Evolutionary conservation across 257 asterid genomes (phyloP).

Genomic region (Solanum sitiens): DNA sequence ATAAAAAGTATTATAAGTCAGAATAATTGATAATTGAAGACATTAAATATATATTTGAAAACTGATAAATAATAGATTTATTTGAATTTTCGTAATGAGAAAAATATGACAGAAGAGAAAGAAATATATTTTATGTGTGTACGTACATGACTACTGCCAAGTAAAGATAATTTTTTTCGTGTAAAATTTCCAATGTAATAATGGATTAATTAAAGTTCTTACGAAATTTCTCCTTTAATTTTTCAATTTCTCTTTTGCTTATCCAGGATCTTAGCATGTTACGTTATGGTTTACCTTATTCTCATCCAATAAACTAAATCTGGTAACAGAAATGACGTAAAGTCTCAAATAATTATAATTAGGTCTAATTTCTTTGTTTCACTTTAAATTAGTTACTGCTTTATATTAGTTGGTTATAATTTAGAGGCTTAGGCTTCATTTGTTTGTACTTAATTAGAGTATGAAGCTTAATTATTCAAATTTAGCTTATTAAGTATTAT

Average conservation of each 20-base stretch:
- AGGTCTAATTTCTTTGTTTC: neutral
- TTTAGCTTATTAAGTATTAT: no score
- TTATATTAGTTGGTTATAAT: neutral
- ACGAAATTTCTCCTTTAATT: neutral
- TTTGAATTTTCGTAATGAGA: no score
- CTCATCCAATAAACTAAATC: neutral
- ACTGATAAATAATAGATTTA: no score
- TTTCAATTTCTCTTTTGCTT: neutral
- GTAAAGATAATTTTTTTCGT: neutral
- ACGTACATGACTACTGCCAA: neutral
- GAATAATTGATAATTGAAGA: no score
- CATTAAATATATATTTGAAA: no score
- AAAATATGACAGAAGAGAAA: no score
- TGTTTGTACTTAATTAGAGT: no score
- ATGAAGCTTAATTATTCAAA: no score
- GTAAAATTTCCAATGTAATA: neutral
- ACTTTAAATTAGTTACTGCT: neutral
- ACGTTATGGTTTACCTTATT: neutral
- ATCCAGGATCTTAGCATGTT: neutral
- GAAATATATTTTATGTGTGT: neutral
- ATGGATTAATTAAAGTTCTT: neutral
- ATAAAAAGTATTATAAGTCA: no score
- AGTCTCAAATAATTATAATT: neutral
- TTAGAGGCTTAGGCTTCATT: neutral
- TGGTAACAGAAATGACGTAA: neutral